Evolutionary conservation across 2,329 filamentous ascomycete genomes (phyloP).

Genomic region (Acrodontium crateriforme): DNA sequence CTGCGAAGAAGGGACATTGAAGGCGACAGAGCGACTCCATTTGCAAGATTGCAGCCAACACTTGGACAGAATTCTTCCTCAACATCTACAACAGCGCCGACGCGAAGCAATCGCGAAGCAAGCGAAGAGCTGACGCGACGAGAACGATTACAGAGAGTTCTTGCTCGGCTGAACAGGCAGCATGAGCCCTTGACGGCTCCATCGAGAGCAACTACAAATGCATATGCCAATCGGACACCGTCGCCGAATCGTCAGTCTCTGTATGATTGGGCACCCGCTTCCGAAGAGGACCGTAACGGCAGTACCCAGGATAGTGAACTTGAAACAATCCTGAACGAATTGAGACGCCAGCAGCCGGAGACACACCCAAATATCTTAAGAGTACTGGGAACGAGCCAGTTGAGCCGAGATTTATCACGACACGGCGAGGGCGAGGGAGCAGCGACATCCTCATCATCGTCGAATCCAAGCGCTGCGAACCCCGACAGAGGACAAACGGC

Average conservation of each 20-base stretch:
- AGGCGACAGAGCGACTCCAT: too few species aligned
- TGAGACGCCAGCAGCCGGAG: conserved; percentile 24
- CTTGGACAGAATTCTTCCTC: conserved; percentile 1
- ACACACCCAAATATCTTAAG: conserved; percentile 27
- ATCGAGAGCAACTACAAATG: conserved; percentile 11
- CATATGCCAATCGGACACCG: conserved; percentile 40
- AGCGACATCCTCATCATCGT: conserved; percentile 11
- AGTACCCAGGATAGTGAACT: conserved; percentile 24
- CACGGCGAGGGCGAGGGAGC: conserved; percentile 11
- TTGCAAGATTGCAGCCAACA: background rate
- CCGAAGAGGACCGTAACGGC: conserved; percentile 22
- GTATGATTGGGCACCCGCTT: conserved; percentile 45
- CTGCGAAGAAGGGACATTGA: too few species aligned
- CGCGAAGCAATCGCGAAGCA: conserved; percentile 8
- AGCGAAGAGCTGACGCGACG: conserved; percentile 26
- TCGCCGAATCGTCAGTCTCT: conserved; percentile 38
- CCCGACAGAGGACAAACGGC: too few species aligned
- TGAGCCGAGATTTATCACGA: conserved; percentile 20
- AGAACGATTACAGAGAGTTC: conserved; percentile 30
- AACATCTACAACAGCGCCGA: background rate
- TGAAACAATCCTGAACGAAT: conserved; percentile 26
- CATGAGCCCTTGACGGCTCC: conserved; percentile 22
- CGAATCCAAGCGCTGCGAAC: too few species aligned
- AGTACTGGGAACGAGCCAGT: conserved; percentile 23
- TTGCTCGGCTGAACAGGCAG: conserved; percentile 31